Evolutionary conservation across 2,329 filamentous ascomycete species (phyloP), one percentile per base, ranked within the genome.

Genomic region (Sclerotinia minor): DNA sequence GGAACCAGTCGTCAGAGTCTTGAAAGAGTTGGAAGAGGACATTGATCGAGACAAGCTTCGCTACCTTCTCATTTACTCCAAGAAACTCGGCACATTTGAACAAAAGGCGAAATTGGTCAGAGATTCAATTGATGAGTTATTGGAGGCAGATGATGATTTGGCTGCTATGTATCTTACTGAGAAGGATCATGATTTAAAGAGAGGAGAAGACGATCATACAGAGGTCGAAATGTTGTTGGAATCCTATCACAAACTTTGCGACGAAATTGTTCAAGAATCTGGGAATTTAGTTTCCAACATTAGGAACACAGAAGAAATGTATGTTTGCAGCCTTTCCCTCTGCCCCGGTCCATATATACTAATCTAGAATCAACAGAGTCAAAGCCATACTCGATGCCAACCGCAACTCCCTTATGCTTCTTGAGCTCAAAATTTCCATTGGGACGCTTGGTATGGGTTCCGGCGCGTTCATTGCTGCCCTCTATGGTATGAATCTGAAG

Each of bases 401-500:
- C 78, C 94, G 95, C 73, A 99, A 99, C 81, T 91, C 93, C 11
- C 91, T 99, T 72, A 99, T 99, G 95, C 84, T 99, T 24, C 86
- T 98, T 44, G 95, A 98, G 72, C 88, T 99, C 74, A 97, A 96
- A 77, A 97, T 98, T 81, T 95, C 91, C 77, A 94, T 99, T 69
- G 92, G 93, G 68, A 98, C 95, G 0, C 86, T 99, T 5, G 93
- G 94, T n/a, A 87, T 98, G 59, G 94, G 92, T 66, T 92, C 94
- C 77, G 95, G 95, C 67, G 97, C 95, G 61, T 96, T 98, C 77
- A 85, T 97, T 75, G 96, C 95, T 11, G 94, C 94, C n/a, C 87
- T 99, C n/a, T 99, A 98, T 83, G 95, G 95, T 74, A 98, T 98
- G 94, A 99, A 99, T 81, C 83, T 99, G 72, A 96, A 97, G 78